Evolutionary conservation across 495 filamentous ascomycete species (phyloP), one percentile per base, ranked within the genome.

Genomic region (Staphylotrichum longicolle): DNA sequence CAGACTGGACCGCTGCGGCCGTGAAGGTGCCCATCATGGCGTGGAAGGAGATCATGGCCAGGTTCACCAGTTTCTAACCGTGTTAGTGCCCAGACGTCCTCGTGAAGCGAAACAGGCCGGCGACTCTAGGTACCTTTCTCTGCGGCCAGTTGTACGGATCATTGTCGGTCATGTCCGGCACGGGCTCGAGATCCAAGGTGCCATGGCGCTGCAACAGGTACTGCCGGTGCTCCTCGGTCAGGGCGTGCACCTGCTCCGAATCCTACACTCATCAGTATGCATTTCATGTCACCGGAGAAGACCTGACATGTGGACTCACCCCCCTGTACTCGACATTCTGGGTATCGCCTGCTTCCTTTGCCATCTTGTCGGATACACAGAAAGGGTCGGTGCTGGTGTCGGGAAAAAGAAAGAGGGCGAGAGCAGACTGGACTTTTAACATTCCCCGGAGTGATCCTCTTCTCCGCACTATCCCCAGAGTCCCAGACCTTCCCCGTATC

Each of bases 21-120:
- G 44, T 57, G 33, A 57, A 57, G n/a, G 54, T 57, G 32, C 30
- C 44, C 54, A 47, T 57, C 54, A 57, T 57, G 44, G 44, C 44
- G 44, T 57, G 54, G 54, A 57, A 57, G 12, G 54, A 39, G 54
- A 57, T 46, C 41, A 57, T 33, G 41, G 54, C 41, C 8, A 57
- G 54, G 42, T 57, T 57, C 2, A 57, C 9, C 32, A 37, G 2
- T 57, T 57, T 57, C 54, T 57, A 30, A 10, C 6, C 5, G 1
- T 9, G 27, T 33, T 8, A 34, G 32, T 10, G 32, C 7, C 4
- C 20, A 1, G 20, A 27, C 20, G 20, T 27, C 20, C 20, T 27
- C 20, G 20, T 27, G 20, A 27, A 27, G 20, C 20, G 1, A 27
- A 39, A 7, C 15, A 0, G 15, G 30, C 37, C 14, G 5, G 20